These are phyloP conservation scores for Manihot esculenta DNA, from an alignment of 441 rosid species.

Conservation along the genomic window DNA sequence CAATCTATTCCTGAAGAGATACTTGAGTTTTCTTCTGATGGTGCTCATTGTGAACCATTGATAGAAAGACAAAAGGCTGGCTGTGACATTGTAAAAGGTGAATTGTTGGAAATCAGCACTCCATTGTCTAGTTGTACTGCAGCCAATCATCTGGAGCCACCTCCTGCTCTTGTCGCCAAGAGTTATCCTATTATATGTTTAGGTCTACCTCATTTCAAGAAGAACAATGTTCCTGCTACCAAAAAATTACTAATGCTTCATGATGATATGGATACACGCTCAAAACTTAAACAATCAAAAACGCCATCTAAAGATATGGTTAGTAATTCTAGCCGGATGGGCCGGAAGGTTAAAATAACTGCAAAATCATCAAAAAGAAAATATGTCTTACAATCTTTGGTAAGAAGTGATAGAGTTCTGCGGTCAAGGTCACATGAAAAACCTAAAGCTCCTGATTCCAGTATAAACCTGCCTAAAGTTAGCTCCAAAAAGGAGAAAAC, in stretches of 20 bases:
- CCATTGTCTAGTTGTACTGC: slow-evolving; percentile 16
- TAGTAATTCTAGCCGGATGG: slow-evolving; percentile 23
- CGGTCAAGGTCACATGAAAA: slow-evolving; percentile 44
- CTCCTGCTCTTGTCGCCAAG: slow-evolving; percentile 10
- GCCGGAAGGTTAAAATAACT: slow-evolving; percentile 28
- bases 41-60: slow-evolving; percentile 16
- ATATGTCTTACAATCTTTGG: slow-evolving; percentile 34
- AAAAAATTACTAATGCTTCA: slow-evolving; percentile 21
- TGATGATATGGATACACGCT: slow-evolving; percentile 25
- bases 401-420: slow-evolving; percentile 45
- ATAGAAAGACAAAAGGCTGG: slow-evolving; percentile 13
- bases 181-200: slow-evolving; percentile 24
- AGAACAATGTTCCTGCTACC: slow-evolving; percentile 20
- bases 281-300: slow-evolving; percentile 35
- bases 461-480: slow-evolving; percentile 30
- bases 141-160: slow-evolving; percentile 11
- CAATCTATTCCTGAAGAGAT: slow-evolving; percentile 4
- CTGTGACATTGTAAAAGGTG: slow-evolving; percentile 19
- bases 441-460: slow-evolving; percentile 39
- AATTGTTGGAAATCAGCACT: slow-evolving; percentile 11
- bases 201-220: slow-evolving; percentile 28
- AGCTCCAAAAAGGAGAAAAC: slow-evolving; percentile 35
- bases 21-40: slow-evolving; percentile 19
- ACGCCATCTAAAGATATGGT: slow-evolving; percentile 23
- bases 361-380: slow-evolving; percentile 36